Evolutionary conservation across 345 rosid genomes (phyloP), one percentile per base, ranked within the genome.

Genomic region (Nephelium lappaceum): DNA sequence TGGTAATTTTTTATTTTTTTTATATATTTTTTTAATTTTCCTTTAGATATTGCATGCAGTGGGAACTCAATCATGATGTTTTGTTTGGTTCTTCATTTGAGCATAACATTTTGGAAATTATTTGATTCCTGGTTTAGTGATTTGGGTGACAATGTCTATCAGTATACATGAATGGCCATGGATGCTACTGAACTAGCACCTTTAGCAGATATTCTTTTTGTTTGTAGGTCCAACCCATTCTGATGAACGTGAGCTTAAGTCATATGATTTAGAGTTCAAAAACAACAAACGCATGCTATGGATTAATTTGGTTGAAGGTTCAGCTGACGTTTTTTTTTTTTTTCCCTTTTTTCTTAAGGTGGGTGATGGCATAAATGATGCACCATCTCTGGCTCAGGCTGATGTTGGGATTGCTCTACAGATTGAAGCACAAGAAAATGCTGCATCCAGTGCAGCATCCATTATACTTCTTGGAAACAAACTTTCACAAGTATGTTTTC

Each of bases 311-410:
- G 51, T 57, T 27, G 62, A 45, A 60, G 58, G 75, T 38, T 72
- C 36, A 67, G 31, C 79, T 76, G 65, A 76, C 25, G 16, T 42
- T 79, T 61, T 49, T 25, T 36, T 9, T 53, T 78, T 77, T 71
- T 76, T 76, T 41, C 16, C 10, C 16, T 14, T n/a, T 51, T 77
- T 76, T 75, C 78, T 76, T 36, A 79, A 95, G 99, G 97, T 93
- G 53, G 99, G 99, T 15, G 98, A 95, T 87, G 98, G 97, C 75
- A 95, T 95, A 82, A 95, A 93, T 45, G 99, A 95, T 84, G 99
- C 98, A 63, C 99, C 98, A 47, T 93, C 99, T 73, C 84, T 93
- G 88, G 98, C 99, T 73, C 89, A 86, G 72, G 97, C 99, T 25
- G 88, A 92, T 85, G 98, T 93, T 3, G 99, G 99, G 73, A 92